Percentiles rank a stretch among this genome's conserved stretches.
Conservation (phyloP, 2,329 filamentous ascomycete genomes). For the Ceratocystiopsis brevicomis region DNA sequence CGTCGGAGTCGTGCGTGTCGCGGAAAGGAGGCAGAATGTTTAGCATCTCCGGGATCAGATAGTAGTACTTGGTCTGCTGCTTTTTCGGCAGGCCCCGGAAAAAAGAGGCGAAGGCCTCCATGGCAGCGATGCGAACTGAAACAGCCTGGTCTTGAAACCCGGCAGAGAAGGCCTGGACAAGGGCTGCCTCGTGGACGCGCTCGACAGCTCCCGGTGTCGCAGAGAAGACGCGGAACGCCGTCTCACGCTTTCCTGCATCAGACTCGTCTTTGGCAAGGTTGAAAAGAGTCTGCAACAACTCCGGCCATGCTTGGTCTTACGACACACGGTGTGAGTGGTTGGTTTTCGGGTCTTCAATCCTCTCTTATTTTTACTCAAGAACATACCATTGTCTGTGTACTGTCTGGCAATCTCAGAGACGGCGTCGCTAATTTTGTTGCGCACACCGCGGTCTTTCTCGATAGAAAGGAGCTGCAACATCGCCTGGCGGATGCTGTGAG, state of each 20-base stretch:
- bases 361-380: too few relatives aligned
- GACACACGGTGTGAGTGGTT: background rate
- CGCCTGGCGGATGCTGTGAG: conserved; percentile 63
- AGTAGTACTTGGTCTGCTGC: conserved; percentile 69
- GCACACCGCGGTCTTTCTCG: conserved; percentile 55
- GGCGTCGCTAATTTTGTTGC: conserved; percentile 95
- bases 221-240: conserved; percentile 85
- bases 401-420: conserved; percentile 89
- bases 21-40: conserved; percentile 92
- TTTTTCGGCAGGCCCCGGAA: conserved; percentile 85
- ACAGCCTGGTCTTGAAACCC: conserved; percentile 83
- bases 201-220: conserved; percentile 92
- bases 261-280: conserved; percentile 43
- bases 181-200: conserved; percentile 83
- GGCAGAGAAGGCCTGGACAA: conserved; percentile 70
- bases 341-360: background rate
- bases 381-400: conserved; percentile 77
- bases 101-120: conserved; percentile 93
- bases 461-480: conserved; percentile 57
- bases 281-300: conserved; percentile 72
- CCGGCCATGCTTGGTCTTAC: conserved; percentile 75
- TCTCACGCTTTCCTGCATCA: conserved; percentile 71
- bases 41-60: conserved; percentile 73
- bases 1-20: conserved; percentile 73
- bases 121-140: conserved; percentile 72